A percentile compares a stretch with the other conserved stretches of the same genome.
Conservation (phyloP, 2,329 filamentous ascomycete genomes). For the Epichloe amarillans region DNA sequence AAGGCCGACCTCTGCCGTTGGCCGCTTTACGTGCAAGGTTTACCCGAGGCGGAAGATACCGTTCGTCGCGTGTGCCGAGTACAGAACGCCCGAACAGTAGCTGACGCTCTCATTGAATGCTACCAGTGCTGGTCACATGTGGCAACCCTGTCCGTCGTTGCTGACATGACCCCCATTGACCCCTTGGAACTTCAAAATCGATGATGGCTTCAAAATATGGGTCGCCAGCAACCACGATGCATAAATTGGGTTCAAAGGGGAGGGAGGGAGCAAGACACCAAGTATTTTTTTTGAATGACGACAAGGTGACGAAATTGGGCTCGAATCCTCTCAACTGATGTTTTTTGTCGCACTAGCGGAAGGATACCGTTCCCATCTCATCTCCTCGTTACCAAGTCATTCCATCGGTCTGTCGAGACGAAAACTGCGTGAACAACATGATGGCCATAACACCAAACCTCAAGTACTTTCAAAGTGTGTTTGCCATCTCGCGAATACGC, state of each 20-base stretch:
- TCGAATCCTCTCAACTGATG: neutral
- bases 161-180: neutral
- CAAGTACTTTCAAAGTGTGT: neutral
- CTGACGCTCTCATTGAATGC: neutral
- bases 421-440: neutral
- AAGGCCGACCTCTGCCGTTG: no score
- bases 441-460: neutral
- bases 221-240: neutral
- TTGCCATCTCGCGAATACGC: neutral
- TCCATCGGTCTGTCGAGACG: neutral
- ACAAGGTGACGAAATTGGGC: neutral
- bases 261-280: neutral
- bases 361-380: neutral
- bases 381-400: neutral
- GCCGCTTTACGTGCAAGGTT: no score
- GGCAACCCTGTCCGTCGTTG: neutral
- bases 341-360: neutral
- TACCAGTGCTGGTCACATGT: neutral
- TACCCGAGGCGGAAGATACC: no score
- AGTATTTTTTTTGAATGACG: neutral
- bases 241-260: neutral
- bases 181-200: neutral
- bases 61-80: no score
- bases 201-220: conserved; percentile 3
- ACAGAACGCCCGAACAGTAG: no score